Conservation (phyloP, 768 basidiomycete species). For the Rhodotorula kratochvilovae region DNA sequence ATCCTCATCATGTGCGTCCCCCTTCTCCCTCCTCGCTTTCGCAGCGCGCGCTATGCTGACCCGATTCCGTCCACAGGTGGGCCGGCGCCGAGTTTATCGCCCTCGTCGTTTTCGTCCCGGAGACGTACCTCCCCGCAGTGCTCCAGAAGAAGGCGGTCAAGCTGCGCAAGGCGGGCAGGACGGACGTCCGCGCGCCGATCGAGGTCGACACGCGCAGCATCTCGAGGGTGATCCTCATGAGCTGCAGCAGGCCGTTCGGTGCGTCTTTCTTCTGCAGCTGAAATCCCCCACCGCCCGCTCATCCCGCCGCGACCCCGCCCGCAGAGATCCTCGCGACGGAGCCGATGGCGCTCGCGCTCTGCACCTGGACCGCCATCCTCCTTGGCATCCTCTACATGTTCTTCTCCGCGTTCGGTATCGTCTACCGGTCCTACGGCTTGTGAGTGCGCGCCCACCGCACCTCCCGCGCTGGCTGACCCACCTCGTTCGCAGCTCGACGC, state of each 20-base stretch:
- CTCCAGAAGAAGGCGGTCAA: constrained; percentile 51
- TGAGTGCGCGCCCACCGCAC: constrained; percentile 23
- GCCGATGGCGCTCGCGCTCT: constrained; percentile 68
- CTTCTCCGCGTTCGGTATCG: constrained; percentile 47
- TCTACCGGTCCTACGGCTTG: constrained; percentile 48
- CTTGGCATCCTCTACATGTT: constrained; percentile 49
- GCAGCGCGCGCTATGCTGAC: not conserved
- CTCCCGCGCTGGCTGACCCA: not conserved
- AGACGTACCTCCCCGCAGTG: constrained; percentile 65
- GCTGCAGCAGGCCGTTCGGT: constrained; percentile 71
- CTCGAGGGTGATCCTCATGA: constrained; percentile 54
- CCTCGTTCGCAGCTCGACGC: not conserved
- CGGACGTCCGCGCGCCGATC: constrained; percentile 57
- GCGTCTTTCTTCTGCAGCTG: constrained; percentile 42
- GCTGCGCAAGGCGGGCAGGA: constrained; percentile 60
- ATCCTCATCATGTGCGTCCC: constrained; percentile 55
- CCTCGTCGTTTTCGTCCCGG: constrained; percentile 57
- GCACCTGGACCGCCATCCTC: constrained; percentile 59
- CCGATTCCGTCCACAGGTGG: constrained; percentile 51
- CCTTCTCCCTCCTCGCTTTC: not conserved
- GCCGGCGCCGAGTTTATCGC: constrained; percentile 55
- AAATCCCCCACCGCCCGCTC: no score
- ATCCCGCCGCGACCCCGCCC: no score
- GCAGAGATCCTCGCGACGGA: constrained; percentile 58
- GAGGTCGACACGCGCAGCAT: constrained; percentile 57